Evolutionary conservation across 768 basidiomycete species (phyloP), one percentile per base, ranked within the genome.

Genomic region (Macrocybe gigantea): DNA sequence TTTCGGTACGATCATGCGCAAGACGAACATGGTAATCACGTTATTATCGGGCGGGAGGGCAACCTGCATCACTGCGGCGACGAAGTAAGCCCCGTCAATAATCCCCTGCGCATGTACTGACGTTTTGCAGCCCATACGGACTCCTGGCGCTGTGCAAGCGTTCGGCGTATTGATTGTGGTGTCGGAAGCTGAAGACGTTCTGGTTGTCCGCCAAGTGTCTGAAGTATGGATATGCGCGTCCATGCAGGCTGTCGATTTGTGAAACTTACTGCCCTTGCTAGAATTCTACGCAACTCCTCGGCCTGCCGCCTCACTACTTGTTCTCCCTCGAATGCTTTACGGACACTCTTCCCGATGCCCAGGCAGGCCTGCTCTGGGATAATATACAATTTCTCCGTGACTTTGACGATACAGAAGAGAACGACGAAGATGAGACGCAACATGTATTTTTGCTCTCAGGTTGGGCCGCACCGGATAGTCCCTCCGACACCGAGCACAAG

Each of bases 101-200:
- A 48, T 14, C 29, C 13, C 14, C 30, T 30, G 45, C 7, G 6
- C 10, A 14, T 48, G 33, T 11, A 13, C n/a, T 33, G 47, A 45
- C 8, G 15, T 33, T 41, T 34, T 38, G 6, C 46, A 86, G 83
- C 90, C 89, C 0, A 93, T 93, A 41, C 79, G 82, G 1, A 81
- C 83, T 0, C 90, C 88, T 9, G 89, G 89, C 3, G 82, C 88
- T 1, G 77, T 91, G 1, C 90, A 93, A 67, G 82, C 80, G 0
- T 93, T 85, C 56, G 89, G 88, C n/a, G 83, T 91, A 0, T 71
- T 91, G 3, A 75, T 92, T 43, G 85, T 77, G 1, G 65, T 90
- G 1, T 80, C 85, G 50, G 79, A 86, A 53, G 61, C 75, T 12
- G 68, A 74, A 6, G 78, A 83, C 15, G 65, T 69, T 3, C 64